Evolutionary conservation across 257 asterid species (phyloP).

Genomic region (Jacaranda mimosifolia): DNA sequence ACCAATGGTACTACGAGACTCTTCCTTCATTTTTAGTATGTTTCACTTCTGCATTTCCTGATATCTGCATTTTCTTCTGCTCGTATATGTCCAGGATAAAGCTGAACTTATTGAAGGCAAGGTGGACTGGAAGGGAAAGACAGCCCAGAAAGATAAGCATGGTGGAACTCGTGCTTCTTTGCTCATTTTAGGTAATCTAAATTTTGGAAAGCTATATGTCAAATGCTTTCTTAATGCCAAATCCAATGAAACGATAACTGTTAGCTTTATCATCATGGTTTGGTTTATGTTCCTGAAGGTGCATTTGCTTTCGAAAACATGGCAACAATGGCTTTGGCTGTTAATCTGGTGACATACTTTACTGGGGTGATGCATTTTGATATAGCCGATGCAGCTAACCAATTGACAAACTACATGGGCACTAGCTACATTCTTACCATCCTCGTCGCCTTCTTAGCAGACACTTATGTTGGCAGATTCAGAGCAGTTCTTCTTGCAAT

Average conservation of each 20-base stretch:
- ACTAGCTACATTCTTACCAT: constrained; percentile 65
- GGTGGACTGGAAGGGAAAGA: constrained; percentile 81
- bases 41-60: background rate
- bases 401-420: constrained; percentile 64
- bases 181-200: constrained; percentile 56
- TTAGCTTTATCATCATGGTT: background rate
- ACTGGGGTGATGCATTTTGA: constrained; percentile 62
- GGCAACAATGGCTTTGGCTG: constrained; percentile 57
- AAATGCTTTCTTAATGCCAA: background rate
- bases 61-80: background rate
- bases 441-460: constrained; percentile 64
- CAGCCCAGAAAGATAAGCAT: constrained; percentile 59
- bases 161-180: constrained; percentile 62
- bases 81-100: constrained; percentile 47
- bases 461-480: constrained; percentile 67
- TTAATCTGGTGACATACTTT: constrained; percentile 63
- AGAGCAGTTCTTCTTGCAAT: constrained; percentile 51
- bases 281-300: constrained; percentile 39
- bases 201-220: background rate
- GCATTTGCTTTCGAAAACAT: constrained; percentile 59
- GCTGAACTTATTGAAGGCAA: constrained; percentile 62
- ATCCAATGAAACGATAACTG: background rate
- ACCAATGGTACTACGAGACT: constrained; percentile 37
- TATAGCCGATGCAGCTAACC: constrained; percentile 68
- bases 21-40: background rate